A percentile compares a stretch with the other conserved stretches of the same genome.
phyloP scores from a whole-genome alignment of 257 asterid species.

The Petrea volubilis region DNA sequence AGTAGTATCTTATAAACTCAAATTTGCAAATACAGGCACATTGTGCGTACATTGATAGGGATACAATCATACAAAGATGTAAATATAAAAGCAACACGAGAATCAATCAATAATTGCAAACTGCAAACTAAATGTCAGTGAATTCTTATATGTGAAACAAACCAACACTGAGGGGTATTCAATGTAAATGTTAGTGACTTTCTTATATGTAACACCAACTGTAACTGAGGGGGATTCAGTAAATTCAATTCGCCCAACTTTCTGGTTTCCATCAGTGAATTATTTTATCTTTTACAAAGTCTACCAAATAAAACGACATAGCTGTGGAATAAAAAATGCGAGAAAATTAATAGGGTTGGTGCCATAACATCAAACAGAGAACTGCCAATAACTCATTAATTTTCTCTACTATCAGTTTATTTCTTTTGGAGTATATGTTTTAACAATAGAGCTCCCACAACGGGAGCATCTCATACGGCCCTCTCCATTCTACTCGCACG shows the following conservation, averaged over 20 bases:
- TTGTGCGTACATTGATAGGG: background rate
- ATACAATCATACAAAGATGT: slow-evolving; percentile 5
- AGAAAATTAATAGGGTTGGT: background rate
- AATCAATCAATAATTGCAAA: background rate
- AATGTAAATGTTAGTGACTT: too few species aligned
- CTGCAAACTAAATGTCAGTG: background rate
- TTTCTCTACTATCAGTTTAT: slow-evolving; percentile 4
- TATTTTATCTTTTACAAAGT: background rate
- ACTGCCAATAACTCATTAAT: background rate
- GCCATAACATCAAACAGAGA: background rate
- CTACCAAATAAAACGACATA: background rate
- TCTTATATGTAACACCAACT: background rate
- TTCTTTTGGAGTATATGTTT: background rate
- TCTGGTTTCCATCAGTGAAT: background rate
- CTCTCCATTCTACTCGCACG: background rate
- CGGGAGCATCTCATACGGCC: background rate
- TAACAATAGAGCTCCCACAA: background rate
- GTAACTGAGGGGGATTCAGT: background rate
- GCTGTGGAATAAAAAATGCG: background rate
- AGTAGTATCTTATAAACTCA: background rate
- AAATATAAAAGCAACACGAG: background rate
- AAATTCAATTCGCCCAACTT: background rate
- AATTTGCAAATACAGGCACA: background rate
- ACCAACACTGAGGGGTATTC: too few species aligned
- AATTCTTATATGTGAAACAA: too few species aligned